phyloP scores from a whole-genome alignment of 139 green algal genomes.

The Astrephomene gubernaculifera region DNA sequence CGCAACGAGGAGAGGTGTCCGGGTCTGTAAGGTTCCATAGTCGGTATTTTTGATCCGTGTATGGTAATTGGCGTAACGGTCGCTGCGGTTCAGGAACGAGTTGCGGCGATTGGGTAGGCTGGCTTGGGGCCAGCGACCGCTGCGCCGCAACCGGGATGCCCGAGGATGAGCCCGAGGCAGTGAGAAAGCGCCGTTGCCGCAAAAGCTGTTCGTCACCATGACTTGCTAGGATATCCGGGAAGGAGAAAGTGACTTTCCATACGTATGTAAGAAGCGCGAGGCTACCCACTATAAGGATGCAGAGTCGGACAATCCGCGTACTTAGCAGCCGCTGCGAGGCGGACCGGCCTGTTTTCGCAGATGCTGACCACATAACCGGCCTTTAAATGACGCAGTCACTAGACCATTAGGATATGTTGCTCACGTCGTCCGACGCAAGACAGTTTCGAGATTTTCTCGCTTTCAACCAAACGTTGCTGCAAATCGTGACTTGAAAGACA shows the following conservation, averaged over 20 bases:
- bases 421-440: no score
- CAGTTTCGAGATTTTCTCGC: no score
- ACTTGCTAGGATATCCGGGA: not conserved
- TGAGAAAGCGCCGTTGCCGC: not conserved
- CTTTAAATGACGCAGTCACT: no score
- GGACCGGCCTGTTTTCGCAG: not conserved
- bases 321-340: not conserved
- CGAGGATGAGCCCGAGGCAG: not conserved
- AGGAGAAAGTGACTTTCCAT: not conserved
- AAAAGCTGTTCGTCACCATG: not conserved
- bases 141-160: not conserved
- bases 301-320: not conserved
- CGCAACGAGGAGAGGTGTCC: constrained; percentile 73
- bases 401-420: no score
- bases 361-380: no score
- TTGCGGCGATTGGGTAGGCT: not conserved
- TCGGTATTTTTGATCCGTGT: constrained; percentile 41
- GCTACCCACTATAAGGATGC: not conserved
- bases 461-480: no score
- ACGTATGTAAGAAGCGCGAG: constrained; percentile 4
- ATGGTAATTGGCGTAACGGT: constrained; percentile 7
- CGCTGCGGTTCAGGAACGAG: not conserved
- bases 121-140: not conserved
- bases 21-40: constrained; percentile 46
- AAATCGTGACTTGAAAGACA: no score